Evolutionary conservation across 345 rosid species (phyloP), one percentile per base, ranked within the genome.

Genomic region (Eucalyptus coolabah): DNA sequence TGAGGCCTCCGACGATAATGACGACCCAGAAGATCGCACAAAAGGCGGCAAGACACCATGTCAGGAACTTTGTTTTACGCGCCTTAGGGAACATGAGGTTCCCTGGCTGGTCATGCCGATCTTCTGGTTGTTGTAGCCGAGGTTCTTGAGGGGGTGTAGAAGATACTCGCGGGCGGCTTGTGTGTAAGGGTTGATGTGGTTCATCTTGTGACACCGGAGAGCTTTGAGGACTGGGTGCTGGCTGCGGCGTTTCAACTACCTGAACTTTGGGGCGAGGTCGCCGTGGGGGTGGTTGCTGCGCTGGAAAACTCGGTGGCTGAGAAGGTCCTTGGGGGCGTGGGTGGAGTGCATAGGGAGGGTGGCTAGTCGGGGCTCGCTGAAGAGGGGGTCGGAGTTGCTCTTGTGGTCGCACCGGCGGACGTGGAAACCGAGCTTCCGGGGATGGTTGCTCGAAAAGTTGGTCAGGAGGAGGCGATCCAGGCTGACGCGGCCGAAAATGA

Each of bases 11-110:
- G 2, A 96, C 86, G 65, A 97, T 93, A 80, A 98, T 89, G 88
- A 96, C 83, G 37, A 95, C 69, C 91, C 93, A 91, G 88, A 96
- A 94, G 32, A 97, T 91, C 50, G 95, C 94, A 60, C 99, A 97
- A 90, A 95, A 94, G 53, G 91, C 87, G 51, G 95, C 96, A 13
- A 88, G 93, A 40, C 92, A 88, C 94, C 98, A 91, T 65, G 92
- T 92, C 69, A 89, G 19, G 86, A 93, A 69, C 86, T 56, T 88
- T 80, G 97, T 94, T 90, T 45, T 89, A 44, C 53, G 92, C 15
- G 93, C 90, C 32, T 9, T 34, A n/a, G 8, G 32, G 77, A 4
- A 82, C 54, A 32, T 85, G 50, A 91, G 86, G 88, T 67, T 83
- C 26, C 2, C 49, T 34, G 86, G 92, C 49, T 24, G 90, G 44